Conservation (phyloP, 441 rosid species). For the Syzygium malaccense region DNA sequence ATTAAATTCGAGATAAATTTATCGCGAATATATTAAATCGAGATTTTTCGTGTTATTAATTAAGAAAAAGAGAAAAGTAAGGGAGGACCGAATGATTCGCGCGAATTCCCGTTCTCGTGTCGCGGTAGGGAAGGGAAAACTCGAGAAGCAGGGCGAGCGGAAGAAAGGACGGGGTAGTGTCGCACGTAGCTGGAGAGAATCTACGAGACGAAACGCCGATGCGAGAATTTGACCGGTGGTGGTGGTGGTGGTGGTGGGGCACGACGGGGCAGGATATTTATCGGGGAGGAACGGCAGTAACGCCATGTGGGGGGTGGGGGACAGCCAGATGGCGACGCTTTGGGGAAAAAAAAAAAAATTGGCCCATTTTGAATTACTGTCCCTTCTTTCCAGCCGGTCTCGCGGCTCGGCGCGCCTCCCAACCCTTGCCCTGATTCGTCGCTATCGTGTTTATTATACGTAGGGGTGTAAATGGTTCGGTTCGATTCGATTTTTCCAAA, state of each 20-base stretch:
- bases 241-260: background rate
- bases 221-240: background rate
- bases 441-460: background rate
- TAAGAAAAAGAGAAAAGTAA: fast-evolving
- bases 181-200: no score
- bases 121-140: background rate
- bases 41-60: fast-evolving
- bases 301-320: background rate
- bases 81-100: background rate
- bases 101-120: background rate
- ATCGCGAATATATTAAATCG: fast-evolving
- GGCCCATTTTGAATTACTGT: background rate
- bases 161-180: background rate
- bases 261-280: background rate
- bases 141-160: background rate
- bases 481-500: no score
- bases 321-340: background rate
- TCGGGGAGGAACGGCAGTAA: background rate
- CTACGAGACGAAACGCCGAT: background rate
- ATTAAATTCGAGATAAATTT: no score
- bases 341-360: background rate
- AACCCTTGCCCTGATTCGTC: background rate
- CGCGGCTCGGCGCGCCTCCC: background rate
- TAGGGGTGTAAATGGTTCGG: no score
- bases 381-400: background rate